Evolutionary conservation across 2,329 filamentous ascomycete species (phyloP).

Genomic region (Stachybotrys chlorohalonatus): DNA sequence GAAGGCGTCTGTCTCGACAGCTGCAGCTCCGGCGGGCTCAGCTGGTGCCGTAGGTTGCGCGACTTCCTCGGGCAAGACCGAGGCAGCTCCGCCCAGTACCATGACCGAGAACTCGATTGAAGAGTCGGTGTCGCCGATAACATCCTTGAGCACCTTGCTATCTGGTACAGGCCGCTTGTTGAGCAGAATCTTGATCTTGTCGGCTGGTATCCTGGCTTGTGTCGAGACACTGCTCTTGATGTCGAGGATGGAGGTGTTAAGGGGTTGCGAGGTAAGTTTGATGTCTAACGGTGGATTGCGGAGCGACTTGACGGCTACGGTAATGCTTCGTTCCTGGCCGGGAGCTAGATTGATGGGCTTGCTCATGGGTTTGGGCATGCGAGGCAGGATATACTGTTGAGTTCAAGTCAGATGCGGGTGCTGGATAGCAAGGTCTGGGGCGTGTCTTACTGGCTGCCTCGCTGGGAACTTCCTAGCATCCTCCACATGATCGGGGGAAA

Average conservation of each 20-base stretch:
- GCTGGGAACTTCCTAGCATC: conserved; percentile 72
- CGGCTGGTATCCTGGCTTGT: conserved; percentile 53
- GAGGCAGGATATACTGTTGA: conserved; percentile 61
- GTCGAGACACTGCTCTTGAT: conserved; percentile 62
- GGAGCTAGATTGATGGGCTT: conserved; percentile 38
- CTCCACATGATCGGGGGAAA: conserved; percentile 84
- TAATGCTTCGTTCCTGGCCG: conserved; percentile 43
- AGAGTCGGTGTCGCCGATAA: conserved; percentile 44
- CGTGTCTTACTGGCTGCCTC: conserved; percentile 56
- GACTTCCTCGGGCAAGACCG: conserved; percentile 30
- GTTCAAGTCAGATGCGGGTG: conserved; percentile 2
- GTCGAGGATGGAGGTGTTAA: conserved; percentile 67
- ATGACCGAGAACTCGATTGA: conserved; percentile 74
- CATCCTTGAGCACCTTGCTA: conserved; percentile 66
- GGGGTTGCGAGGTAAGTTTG: conserved; percentile 51
- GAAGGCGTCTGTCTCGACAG: conserved; percentile 64
- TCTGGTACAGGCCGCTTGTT: conserved; percentile 81
- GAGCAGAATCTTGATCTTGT: conserved; percentile 78
- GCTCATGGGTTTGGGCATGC: conserved; percentile 50
- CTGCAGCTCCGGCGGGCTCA: conserved; percentile 40
- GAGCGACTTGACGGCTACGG: conserved; percentile 62
- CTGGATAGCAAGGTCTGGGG: conserved; percentile 2
- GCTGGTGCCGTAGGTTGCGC: conserved; percentile 18
- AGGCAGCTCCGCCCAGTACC: conserved; percentile 64
- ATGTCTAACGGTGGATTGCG: conserved; percentile 66